Conservation (phyloP, 1,139 yeast species). For the Torulaspora pretoriensis region DNA sequence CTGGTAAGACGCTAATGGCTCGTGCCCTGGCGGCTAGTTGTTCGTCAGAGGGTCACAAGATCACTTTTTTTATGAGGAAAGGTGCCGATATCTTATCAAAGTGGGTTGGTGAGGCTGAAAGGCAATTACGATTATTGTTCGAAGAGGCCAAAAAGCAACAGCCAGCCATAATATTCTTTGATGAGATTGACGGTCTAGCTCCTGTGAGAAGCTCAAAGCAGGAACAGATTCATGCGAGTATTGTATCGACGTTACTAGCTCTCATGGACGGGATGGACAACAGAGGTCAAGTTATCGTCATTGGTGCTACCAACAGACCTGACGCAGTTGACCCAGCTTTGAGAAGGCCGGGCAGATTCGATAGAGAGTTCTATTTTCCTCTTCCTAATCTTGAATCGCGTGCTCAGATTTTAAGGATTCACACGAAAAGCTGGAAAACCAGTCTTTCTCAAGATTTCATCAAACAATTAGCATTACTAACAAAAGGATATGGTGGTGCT, state of each 20-base stretch:
- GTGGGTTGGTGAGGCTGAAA: slow-evolving; percentile 99
- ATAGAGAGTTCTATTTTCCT: slow-evolving; percentile 93
- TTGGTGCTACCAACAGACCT: slow-evolving; percentile 97
- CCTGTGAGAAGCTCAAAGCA: slow-evolving; percentile 96
- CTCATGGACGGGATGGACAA: slow-evolving; percentile 99
- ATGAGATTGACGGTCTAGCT: slow-evolving; percentile 96
- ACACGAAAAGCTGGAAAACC: slow-evolving; percentile 86
- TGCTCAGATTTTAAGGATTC: slow-evolving; percentile 71
- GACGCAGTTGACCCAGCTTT: slow-evolving; percentile 97
- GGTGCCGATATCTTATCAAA: slow-evolving; percentile 97
- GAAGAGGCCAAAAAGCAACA: slow-evolving; percentile 97
- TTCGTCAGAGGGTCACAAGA: slow-evolving; percentile 73
- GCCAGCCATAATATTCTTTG: slow-evolving; percentile 92
- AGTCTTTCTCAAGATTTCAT: slow-evolving; percentile 57
- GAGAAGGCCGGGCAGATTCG: slow-evolving; percentile 96
- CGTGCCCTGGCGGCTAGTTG: slow-evolving; percentile 95
- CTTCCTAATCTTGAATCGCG: slow-evolving; percentile 82
- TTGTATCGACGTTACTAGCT: slow-evolving; percentile 89
- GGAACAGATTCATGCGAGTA: slow-evolving; percentile 96
- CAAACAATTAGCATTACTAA: slow-evolving; percentile 65
- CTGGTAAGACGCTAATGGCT: slow-evolving; percentile 98
- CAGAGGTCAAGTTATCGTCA: slow-evolving; percentile 92
- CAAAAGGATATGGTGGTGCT: slow-evolving; percentile 98
- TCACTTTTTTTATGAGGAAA: slow-evolving; percentile 95
- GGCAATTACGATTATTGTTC: slow-evolving; percentile 81